Evolutionary conservation across 306 rosid genomes (phyloP).

Genomic region (Lagenaria siceraria): DNA sequence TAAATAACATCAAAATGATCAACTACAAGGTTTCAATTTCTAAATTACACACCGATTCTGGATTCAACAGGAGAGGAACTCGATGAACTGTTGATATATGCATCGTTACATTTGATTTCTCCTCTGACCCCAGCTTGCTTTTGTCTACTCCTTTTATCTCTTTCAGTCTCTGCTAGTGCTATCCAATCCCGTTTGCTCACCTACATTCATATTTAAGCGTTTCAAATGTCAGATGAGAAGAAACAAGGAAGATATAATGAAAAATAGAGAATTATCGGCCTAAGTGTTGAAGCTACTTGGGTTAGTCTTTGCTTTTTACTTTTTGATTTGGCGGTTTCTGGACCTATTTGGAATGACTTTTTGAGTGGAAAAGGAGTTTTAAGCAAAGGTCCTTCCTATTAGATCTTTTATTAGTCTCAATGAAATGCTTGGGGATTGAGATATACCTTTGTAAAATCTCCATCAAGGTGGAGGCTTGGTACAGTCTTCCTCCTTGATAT

Average conservation of each 20-base stretch:
- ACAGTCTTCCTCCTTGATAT: conserved; percentile 44
- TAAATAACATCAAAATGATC: not conserved
- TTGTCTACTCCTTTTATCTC: conserved; percentile 23
- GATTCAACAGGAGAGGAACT: not conserved
- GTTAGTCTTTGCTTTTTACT: not conserved
- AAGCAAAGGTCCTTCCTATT: not conserved
- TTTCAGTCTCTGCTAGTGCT: conserved; percentile 17
- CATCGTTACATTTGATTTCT: conserved; percentile 14
- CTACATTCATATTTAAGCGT: conserved; percentile 16
- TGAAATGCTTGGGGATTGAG: not conserved
- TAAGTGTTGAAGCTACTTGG: not conserved
- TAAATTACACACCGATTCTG: not conserved
- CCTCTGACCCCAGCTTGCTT: conserved; percentile 23
- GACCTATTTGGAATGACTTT: not conserved
- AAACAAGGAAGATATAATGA: not conserved
- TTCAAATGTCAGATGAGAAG: not conserved
- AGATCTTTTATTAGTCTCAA: not conserved
- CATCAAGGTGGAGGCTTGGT: conserved; percentile 36
- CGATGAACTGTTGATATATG: not conserved
- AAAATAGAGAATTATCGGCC: not conserved
- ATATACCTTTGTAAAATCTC: conserved; percentile 37
- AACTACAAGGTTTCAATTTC: not conserved
- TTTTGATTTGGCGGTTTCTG: not conserved
- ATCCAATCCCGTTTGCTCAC: conserved; percentile 27
- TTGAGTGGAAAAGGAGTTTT: not conserved